Conservation (phyloP, 2,329 filamentous ascomycete genomes). For the Fusarium setosum region DNA sequence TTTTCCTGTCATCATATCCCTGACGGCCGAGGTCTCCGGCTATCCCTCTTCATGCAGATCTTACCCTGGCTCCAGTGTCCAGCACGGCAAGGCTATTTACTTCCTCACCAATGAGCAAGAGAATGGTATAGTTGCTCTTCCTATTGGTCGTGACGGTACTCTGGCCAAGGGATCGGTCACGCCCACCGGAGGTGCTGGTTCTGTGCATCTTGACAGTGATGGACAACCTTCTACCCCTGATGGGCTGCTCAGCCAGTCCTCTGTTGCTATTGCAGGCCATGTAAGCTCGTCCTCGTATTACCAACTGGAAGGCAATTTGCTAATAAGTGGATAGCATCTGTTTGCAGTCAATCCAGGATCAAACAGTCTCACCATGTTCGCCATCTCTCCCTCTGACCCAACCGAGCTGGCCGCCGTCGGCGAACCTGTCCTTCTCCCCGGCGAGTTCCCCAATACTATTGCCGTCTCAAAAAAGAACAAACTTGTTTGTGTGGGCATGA, state of each 20-base stretch:
- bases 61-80: not conserved
- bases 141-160: constrained; percentile 58
- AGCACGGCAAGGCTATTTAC: constrained; percentile 60
- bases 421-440: constrained; percentile 54
- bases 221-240: constrained; percentile 58
- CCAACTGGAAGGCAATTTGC: no score
- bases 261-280: constrained; percentile 60
- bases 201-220: constrained; percentile 51
- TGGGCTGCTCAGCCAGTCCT: constrained; percentile 61
- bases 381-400: constrained; percentile 54
- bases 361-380: constrained; percentile 63
- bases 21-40: not conserved
- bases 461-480: constrained; percentile 56
- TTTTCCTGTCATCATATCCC: not conserved
- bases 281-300: constrained; percentile 47
- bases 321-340: constrained; percentile 51
- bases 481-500: constrained; percentile 59
- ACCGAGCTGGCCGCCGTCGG: constrained; percentile 58
- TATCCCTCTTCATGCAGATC: not conserved
- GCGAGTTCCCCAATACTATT: constrained; percentile 65
- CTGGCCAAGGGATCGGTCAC: constrained; percentile 56
- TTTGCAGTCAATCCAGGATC: constrained; percentile 66
- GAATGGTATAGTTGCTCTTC: constrained; percentile 63
- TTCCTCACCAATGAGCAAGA: constrained; percentile 63
- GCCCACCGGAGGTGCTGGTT: constrained; percentile 59